Evolutionary conservation across 768 basidiomycete species (phyloP).

Genomic region (Pleurotus tuber-regium): DNA sequence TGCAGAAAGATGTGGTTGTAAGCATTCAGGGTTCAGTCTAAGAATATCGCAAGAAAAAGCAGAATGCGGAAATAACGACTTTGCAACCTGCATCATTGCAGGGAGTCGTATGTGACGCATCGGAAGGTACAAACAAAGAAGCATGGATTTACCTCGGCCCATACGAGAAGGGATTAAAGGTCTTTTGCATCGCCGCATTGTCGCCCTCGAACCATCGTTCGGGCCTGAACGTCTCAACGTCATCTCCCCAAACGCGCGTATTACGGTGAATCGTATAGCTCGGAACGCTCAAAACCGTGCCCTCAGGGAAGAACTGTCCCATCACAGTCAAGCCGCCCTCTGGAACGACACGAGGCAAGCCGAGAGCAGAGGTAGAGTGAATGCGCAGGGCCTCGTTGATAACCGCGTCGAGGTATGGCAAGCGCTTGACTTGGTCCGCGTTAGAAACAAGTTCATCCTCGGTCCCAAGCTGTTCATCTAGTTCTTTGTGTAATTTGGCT

Average conservation of each 20-base stretch:
- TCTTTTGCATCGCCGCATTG: conserved; percentile 55
- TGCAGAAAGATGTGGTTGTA: conserved; percentile 1
- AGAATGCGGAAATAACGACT: too few relatives aligned
- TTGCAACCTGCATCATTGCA: too few relatives aligned
- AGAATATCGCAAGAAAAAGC: too few relatives aligned
- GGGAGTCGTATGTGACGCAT: conserved; percentile 9
- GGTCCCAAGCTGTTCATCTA: conserved; percentile 56
- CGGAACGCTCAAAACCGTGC: conserved; percentile 77
- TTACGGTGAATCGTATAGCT: conserved; percentile 84
- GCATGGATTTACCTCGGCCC: conserved; percentile 71
- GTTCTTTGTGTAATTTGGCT: conserved; percentile 71
- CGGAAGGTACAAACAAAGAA: not conserved
- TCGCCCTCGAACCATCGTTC: conserved; percentile 85
- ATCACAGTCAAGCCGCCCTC: conserved; percentile 65
- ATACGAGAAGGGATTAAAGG: conserved; percentile 84
- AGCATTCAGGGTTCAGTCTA: too few relatives aligned
- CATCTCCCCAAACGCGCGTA: conserved; percentile 69
- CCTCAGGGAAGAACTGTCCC: conserved; percentile 63
- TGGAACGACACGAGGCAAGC: conserved; percentile 78
- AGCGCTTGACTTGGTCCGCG: conserved; percentile 65
- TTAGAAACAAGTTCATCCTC: conserved; percentile 61
- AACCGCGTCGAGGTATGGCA: conserved; percentile 82
- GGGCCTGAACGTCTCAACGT: conserved; percentile 70
- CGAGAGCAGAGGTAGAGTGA: conserved; percentile 82
- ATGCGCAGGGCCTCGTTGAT: conserved; percentile 84